Percentiles rank a stretch among this genome's conserved stretches.
These are phyloP conservation scores for Sordariomycetes sp. DNA, from an alignment of 2,329 filamentous ascomycete genomes.

Conservation along the genomic window DNA sequence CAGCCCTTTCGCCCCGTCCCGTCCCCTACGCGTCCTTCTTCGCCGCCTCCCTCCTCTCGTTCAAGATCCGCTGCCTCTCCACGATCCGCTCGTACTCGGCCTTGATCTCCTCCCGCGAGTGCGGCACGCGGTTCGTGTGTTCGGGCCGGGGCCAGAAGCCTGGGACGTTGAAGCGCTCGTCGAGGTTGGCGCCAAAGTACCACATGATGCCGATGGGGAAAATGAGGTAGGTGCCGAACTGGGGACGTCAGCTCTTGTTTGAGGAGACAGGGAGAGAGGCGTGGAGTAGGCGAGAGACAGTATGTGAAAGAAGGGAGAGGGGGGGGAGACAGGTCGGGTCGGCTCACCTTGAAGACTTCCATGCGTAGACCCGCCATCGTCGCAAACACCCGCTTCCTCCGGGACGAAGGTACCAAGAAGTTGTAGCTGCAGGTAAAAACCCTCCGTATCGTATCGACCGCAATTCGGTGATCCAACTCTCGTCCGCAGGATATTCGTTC, in stretches of 20 bases:
- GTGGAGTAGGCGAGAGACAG: no score
- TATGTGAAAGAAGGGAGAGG: no score
- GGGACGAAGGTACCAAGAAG: not conserved
- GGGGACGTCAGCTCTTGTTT: not conserved
- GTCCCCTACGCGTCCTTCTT: constrained; percentile 15
- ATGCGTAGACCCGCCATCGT: constrained; percentile 75
- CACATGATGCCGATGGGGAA: constrained; percentile 99
- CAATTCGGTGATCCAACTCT: not conserved
- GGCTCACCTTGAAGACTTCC: constrained; percentile 79
- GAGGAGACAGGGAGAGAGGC: no score
- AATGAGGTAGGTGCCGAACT: constrained; percentile 98
- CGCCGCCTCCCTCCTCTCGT: constrained; percentile 35
- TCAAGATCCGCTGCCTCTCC: constrained; percentile 55
- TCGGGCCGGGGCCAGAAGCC: constrained; percentile 87
- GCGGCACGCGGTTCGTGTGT: constrained; percentile 63
- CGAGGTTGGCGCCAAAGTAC: constrained; percentile 98
- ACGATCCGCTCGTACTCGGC: constrained; percentile 65
- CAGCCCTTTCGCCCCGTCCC: constrained; percentile 9
- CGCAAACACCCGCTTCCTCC: constrained; percentile 2
- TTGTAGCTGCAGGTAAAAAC: no score
- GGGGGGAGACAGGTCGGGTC: not conserved
- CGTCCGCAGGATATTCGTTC: not conserved
- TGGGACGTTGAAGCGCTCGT: constrained; percentile 75
- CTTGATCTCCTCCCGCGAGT: constrained; percentile 70
- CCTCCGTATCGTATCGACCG: no score